phyloP scores from a whole-genome alignment of 192 early-diverging fungal species.

The Piromyces sp. region DNA sequence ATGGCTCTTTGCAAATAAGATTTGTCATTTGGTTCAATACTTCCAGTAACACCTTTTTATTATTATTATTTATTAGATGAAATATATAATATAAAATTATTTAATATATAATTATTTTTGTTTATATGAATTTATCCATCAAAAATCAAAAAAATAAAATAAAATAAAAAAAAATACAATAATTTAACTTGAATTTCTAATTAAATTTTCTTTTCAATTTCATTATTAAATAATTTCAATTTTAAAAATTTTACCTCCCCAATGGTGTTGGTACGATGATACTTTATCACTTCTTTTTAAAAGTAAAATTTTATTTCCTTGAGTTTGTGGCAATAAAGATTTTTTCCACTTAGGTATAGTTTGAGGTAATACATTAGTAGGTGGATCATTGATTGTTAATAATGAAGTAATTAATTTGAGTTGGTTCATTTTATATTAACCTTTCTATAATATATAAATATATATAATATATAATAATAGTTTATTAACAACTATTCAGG shows the following conservation, averaged over 20 bases:
- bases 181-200: too few relatives aligned
- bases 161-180: too few relatives aligned
- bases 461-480: too few relatives aligned
- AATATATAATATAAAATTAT: too few relatives aligned
- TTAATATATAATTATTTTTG: too few relatives aligned
- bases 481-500: too few relatives aligned
- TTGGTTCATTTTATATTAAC: not conserved
- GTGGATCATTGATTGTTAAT: not conserved
- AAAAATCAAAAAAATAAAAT: too few relatives aligned
- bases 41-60: not conserved
- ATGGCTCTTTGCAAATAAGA: not conserved
- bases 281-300: not conserved
- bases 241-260: not conserved
- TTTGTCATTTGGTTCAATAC: not conserved
- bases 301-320: not conserved
- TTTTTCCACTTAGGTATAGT: not conserved
- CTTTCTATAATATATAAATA: too few relatives aligned
- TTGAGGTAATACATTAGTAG: not conserved
- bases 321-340: not conserved
- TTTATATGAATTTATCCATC: too few relatives aligned
- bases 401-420: not conserved
- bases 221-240: too few relatives aligned
- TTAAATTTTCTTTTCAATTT: too few relatives aligned
- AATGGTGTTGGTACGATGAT: not conserved
- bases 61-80: too few relatives aligned